Conservation (phyloP, 164 flowering plant genomes). For the Cinnamomum chago region DNA sequence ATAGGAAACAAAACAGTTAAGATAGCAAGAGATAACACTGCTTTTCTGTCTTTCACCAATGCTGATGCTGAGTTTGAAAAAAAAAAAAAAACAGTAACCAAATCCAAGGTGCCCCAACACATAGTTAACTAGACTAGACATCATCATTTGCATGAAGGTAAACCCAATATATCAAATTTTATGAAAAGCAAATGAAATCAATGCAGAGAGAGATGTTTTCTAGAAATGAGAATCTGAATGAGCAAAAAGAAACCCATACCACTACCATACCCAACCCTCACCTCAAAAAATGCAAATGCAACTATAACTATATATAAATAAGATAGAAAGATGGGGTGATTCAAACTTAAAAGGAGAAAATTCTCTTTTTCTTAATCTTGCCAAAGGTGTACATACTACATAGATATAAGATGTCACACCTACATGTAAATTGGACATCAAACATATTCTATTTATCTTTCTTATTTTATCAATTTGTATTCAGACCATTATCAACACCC, state of each 20-base stretch:
- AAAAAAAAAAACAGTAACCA: neutral
- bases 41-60: neutral
- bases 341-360: slow-evolving; percentile 1
- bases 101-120: neutral
- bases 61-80: neutral
- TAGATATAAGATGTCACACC: neutral
- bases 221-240: no score
- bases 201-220: no score
- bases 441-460: slow-evolving; percentile 1
- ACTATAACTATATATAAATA: no score
- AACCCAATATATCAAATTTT: no score
- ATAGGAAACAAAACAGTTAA: no score
- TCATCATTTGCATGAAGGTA: neutral
- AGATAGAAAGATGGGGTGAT: neutral
- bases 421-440: slow-evolving; percentile 16
- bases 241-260: no score
- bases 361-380: neutral
- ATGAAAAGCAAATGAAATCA: no score
- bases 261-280: no score
- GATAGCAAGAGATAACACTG: neutral
- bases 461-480: neutral
- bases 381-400: slow-evolving; percentile 14
- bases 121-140: neutral
- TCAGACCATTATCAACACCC: slow-evolving; percentile 43
- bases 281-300: no score